Percentiles rank a stretch among this genome's conserved stretches.
Evolutionary conservation across 495 filamentous ascomycete species (phyloP).

Genomic region (Terfezia boudieri): DNA sequence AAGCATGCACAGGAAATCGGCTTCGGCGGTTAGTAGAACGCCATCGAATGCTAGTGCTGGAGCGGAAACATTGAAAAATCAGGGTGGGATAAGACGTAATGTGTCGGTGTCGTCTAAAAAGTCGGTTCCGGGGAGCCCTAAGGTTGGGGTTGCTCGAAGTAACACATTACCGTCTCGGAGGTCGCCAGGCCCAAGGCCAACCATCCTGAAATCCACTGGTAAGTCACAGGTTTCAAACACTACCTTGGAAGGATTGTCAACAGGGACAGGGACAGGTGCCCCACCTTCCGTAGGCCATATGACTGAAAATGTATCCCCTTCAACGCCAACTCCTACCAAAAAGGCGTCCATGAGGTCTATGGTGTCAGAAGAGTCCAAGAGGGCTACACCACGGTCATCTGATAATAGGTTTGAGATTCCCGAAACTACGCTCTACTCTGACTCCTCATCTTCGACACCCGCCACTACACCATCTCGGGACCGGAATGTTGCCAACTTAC

Average conservation of each 20-base stretch:
- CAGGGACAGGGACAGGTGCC: neutral
- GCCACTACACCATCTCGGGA: constrained; percentile 45
- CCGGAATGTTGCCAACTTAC: constrained; percentile 42
- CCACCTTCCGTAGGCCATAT: constrained; percentile 5
- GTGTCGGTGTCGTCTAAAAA: constrained; percentile 49
- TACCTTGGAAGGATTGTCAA: neutral
- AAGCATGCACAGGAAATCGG: constrained; percentile 29
- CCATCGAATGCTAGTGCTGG: constrained; percentile 70
- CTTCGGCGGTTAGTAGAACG: constrained; percentile 37
- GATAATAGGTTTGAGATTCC: no score
- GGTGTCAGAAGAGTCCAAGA: no score
- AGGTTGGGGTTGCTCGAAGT: constrained; percentile 57
- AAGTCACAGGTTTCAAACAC: neutral
- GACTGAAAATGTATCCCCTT: constrained; percentile 5
- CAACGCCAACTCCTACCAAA: constrained; percentile 2
- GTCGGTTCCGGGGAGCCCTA: constrained; percentile 41
- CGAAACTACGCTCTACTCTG: neutral
- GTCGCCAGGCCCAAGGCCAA: constrained; percentile 41
- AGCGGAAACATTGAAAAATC: constrained; percentile 63
- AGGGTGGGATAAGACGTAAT: constrained; percentile 57
- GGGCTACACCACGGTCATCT: no score
- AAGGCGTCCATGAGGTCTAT: neutral
- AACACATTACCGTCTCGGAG: constrained; percentile 92
- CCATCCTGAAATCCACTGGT: constrained; percentile 21
- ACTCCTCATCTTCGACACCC: constrained; percentile 19